Conservation (phyloP, 495 filamentous ascomycete species). For the Hyaloscypha hepaticicola region DNA sequence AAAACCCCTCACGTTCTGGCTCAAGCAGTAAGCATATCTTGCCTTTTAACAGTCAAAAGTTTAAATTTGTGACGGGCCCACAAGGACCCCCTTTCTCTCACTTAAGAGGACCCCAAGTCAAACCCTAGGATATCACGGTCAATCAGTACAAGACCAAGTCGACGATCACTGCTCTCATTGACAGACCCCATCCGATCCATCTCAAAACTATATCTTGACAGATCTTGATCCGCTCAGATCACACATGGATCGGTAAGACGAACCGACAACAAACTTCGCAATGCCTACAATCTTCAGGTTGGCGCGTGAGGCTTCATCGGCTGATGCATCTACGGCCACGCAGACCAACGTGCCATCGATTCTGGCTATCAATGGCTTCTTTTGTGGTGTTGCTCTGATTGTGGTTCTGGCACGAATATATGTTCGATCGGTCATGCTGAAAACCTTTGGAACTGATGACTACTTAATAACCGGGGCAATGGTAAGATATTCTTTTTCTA, state of each 20-base stretch:
- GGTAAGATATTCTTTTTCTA: constrained; percentile 8
- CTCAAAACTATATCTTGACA: neutral
- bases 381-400: constrained; percentile 15
- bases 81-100: neutral
- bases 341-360: constrained; percentile 14
- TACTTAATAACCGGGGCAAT: constrained; percentile 44
- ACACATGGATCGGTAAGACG: neutral
- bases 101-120: neutral
- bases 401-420: constrained; percentile 31
- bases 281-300: constrained; percentile 9
- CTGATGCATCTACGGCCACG: neutral
- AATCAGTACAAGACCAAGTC: neutral
- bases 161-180: neutral
- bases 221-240: neutral
- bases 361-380: constrained; percentile 24
- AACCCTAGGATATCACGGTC: neutral
- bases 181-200: neutral
- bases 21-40: neutral
- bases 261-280: neutral
- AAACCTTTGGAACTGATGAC: constrained; percentile 43
- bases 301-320: neutral
- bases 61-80: neutral
- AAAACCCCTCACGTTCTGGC: neutral
- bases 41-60: neutral
- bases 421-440: constrained; percentile 35